Evolutionary conservation across 2,329 filamentous ascomycete species (phyloP).

Genomic region (Teratosphaeria zuluensis): DNA sequence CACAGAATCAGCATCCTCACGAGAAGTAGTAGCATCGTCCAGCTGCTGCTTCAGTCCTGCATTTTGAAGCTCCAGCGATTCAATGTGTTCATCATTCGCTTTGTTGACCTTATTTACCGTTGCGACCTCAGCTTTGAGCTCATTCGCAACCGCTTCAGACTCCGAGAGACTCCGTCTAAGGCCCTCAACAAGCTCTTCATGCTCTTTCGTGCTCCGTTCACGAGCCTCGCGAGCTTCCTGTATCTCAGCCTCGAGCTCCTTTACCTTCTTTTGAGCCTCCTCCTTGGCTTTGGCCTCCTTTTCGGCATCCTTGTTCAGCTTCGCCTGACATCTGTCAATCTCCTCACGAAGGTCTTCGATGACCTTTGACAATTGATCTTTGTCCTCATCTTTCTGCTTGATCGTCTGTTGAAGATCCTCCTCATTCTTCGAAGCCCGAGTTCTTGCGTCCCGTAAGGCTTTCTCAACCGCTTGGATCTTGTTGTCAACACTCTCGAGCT

Average conservation of each 20-base stretch:
- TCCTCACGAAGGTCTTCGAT: constrained; percentile 25
- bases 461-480: constrained; percentile 25
- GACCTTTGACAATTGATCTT: constrained; percentile 20
- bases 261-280: constrained; percentile 9
- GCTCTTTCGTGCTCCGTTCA: constrained; percentile 5
- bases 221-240: constrained; percentile 5
- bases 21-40: background rate
- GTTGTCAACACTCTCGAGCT: constrained; percentile 20
- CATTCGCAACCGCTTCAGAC: background rate
- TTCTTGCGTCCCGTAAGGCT: constrained; percentile 19
- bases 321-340: constrained; percentile 25
- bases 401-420: constrained; percentile 21
- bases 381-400: constrained; percentile 21
- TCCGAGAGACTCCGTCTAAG: background rate
- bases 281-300: constrained; percentile 21
- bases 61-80: background rate
- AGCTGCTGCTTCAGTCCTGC: background rate
- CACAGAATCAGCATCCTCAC: background rate
- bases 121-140: background rate
- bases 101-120: background rate
- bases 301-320: constrained; percentile 23
- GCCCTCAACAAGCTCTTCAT: constrained; percentile 1
- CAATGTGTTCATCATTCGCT: background rate
- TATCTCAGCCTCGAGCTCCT: constrained; percentile 14
- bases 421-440: constrained; percentile 19